Conservation (phyloP, 495 filamentous ascomycete species). For the Diplogelasinospora grovesii region DNA sequence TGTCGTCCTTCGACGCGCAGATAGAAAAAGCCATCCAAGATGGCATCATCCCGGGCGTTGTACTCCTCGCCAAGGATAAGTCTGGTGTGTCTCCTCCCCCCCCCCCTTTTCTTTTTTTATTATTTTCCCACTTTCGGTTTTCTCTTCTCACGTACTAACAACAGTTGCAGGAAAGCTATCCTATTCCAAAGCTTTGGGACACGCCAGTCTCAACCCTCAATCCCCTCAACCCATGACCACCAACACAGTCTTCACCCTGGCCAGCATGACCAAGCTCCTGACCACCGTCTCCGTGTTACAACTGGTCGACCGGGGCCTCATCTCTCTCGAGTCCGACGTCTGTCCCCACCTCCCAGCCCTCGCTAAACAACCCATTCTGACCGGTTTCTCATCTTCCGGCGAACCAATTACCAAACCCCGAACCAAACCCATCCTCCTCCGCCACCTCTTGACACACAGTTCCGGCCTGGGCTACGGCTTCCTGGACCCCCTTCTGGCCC, state of each 20-base stretch:
- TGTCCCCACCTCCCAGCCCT: slow-evolving; percentile 25
- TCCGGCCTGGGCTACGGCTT: slow-evolving; percentile 26
- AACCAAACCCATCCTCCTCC: slow-evolving; percentile 23
- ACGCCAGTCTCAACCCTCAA: slow-evolving; percentile 7
- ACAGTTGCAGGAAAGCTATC: slow-evolving; percentile 18
- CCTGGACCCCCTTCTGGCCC: slow-evolving; percentile 16
- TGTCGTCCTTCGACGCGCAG: slow-evolving; percentile 12
- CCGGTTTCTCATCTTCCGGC: slow-evolving; percentile 19
- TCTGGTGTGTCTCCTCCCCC: slow-evolving; percentile 11
- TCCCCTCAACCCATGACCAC: slow-evolving; percentile 5
- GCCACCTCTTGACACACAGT: slow-evolving; percentile 31
- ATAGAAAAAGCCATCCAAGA: slow-evolving; percentile 16
- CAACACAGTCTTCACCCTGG: slow-evolving; percentile 23
- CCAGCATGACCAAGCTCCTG: slow-evolving; percentile 32
- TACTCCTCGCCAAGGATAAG: slow-evolving; percentile 20
- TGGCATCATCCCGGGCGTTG: slow-evolving; percentile 18
- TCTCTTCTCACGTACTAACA: not conserved
- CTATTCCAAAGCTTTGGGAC: slow-evolving; percentile 16
- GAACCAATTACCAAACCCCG: slow-evolving; percentile 15
- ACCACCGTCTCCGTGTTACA: slow-evolving; percentile 28
- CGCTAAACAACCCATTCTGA: slow-evolving; percentile 20
- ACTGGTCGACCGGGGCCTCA: slow-evolving; percentile 27
- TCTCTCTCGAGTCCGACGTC: slow-evolving; percentile 30
- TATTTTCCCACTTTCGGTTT: no score
- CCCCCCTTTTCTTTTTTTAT: not conserved